Evolutionary conservation across 2,329 filamentous ascomycete species (phyloP).

Genomic region (Rhexocercosporidium sp.): DNA sequence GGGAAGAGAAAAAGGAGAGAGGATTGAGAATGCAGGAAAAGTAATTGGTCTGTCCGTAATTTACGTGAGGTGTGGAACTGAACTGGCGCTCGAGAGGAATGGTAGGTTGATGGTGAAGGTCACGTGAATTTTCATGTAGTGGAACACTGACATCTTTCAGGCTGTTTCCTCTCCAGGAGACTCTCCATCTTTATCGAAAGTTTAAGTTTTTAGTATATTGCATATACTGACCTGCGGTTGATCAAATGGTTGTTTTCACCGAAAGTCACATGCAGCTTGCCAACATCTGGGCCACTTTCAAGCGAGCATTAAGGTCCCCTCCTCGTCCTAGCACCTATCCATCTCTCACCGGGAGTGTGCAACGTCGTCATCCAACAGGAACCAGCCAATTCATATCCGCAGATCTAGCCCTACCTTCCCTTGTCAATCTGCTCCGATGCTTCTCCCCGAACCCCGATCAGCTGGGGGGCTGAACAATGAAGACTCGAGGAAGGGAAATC

Average conservation of each 20-base stretch:
- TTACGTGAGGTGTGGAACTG: neutral
- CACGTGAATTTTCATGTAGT: no score
- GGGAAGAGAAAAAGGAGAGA: no score
- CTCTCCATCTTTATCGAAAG: neutral
- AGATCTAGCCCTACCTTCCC: constrained; percentile 3
- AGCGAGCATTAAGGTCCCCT: neutral
- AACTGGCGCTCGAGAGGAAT: no score
- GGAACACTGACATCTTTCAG: no score
- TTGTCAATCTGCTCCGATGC: neutral
- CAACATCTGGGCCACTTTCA: neutral
- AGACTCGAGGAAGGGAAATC: constrained; percentile 5
- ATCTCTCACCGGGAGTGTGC: constrained; percentile 2
- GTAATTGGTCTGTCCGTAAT: neutral
- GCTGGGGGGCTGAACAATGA: constrained; percentile 8
- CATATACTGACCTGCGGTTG: neutral
- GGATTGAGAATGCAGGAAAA: no score
- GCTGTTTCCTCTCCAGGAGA: no score
- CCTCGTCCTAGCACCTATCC: neutral
- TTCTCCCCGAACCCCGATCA: neutral
- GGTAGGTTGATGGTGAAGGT: no score
- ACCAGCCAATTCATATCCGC: neutral
- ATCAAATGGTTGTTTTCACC: neutral
- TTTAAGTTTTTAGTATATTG: neutral
- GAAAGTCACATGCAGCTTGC: neutral
- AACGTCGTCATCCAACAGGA: constrained; percentile 8